A percentile compares a stretch with the other conserved stretches of the same genome.
Evolutionary conservation across 2,329 filamentous ascomycete species (phyloP).

Genomic region (Nothophaeocryptopus gaeumannii): DNA sequence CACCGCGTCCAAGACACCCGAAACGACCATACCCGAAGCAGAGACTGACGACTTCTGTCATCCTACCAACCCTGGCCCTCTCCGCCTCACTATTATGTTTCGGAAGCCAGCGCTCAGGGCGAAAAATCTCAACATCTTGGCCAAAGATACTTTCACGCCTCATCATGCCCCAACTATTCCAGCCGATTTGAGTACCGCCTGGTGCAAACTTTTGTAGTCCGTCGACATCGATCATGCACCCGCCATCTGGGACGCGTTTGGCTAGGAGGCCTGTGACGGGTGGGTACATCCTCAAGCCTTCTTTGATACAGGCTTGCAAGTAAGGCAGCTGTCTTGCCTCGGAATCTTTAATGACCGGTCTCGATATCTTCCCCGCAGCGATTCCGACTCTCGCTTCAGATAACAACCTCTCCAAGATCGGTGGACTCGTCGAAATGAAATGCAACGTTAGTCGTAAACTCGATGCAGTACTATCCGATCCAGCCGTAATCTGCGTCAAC

Average conservation of each 20-base stretch:
- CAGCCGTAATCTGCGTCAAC: slow-evolving; percentile 51
- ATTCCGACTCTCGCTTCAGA: slow-evolving; percentile 46
- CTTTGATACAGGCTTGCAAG: slow-evolving; percentile 48
- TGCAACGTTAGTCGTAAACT: slow-evolving; percentile 54
- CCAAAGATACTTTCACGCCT: slow-evolving; percentile 38
- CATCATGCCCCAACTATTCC: slow-evolving; percentile 41
- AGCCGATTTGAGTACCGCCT: slow-evolving; percentile 38
- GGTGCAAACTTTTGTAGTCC: slow-evolving; percentile 38
- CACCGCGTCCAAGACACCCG: slow-evolving; percentile 38
- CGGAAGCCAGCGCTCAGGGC: slow-evolving; percentile 39
- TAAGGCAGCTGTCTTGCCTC: slow-evolving; percentile 45
- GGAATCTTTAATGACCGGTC: slow-evolving; percentile 50
- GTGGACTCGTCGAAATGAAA: slow-evolving; percentile 52
- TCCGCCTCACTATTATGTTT: slow-evolving; percentile 31
- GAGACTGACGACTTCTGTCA: slow-evolving; percentile 38
- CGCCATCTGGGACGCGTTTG: slow-evolving; percentile 36
- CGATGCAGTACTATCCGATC: slow-evolving; percentile 58
- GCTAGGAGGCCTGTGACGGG: slow-evolving; percentile 40
- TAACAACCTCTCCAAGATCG: slow-evolving; percentile 46
- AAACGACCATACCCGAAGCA: slow-evolving; percentile 39
- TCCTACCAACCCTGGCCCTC: slow-evolving; percentile 27
- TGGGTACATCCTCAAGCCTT: slow-evolving; percentile 47
- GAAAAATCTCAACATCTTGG: slow-evolving; percentile 37
- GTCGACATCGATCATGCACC: slow-evolving; percentile 35
- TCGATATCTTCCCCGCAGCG: slow-evolving; percentile 38